Conservation (phyloP, 2,329 filamentous ascomycete species). For the Penicillium vulpinum region DNA sequence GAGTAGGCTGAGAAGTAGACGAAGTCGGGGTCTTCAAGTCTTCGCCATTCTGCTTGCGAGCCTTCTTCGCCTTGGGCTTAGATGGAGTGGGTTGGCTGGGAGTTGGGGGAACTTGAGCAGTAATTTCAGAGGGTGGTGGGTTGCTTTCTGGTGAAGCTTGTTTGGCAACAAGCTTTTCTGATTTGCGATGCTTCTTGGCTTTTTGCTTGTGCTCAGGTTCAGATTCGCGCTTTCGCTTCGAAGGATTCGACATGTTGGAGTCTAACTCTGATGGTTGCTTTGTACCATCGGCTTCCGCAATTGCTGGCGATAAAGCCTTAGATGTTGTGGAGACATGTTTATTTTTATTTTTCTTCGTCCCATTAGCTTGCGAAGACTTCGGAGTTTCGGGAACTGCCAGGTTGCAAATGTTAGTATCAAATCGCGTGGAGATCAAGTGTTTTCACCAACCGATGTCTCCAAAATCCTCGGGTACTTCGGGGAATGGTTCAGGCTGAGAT, state of each 20-base stretch:
- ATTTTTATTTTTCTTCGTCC: slow-evolving; percentile 10
- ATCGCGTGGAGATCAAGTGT: neutral
- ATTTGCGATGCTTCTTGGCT: slow-evolving; percentile 6
- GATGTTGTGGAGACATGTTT: slow-evolving; percentile 5
- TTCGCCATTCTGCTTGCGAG: neutral
- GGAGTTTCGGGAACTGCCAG: slow-evolving; percentile 10
- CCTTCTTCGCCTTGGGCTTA: neutral
- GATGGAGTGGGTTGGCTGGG: neutral
- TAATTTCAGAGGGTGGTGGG: neutral
- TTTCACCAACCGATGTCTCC: neutral
- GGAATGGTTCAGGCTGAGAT: slow-evolving; percentile 1
- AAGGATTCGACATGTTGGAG: slow-evolving; percentile 13
- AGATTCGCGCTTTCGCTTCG: slow-evolving; percentile 31
- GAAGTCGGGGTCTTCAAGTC: neutral
- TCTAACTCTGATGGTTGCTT: neutral
- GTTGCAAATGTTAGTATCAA: neutral
- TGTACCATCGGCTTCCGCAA: neutral
- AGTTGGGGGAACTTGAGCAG: neutral
- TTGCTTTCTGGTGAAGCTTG: neutral
- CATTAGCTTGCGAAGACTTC: neutral
- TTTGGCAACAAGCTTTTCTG: neutral
- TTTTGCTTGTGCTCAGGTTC: slow-evolving; percentile 11
- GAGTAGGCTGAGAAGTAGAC: neutral
- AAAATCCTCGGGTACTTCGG: neutral
- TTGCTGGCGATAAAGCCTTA: neutral